A percentile compares a stretch with the other conserved stretches of the same genome.
Conservation (phyloP, 1,139 yeast genomes). For the Nakaseomyces delphensis region DNA sequence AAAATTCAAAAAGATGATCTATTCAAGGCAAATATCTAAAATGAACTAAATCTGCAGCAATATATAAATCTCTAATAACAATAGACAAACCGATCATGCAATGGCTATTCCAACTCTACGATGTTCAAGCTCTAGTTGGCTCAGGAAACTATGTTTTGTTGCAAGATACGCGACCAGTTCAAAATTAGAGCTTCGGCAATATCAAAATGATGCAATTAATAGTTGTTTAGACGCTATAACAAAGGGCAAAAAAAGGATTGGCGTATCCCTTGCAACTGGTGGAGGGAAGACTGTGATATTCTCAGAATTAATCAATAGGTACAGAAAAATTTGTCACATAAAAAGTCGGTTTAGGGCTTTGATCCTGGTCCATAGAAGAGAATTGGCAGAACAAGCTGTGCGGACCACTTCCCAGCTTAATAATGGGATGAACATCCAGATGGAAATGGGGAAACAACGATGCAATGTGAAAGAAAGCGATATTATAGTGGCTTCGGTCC, state of each 20-base stretch:
- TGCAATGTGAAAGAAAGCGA: constrained; percentile 39
- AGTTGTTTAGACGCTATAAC: constrained; percentile 44
- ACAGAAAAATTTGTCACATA: constrained; percentile 30
- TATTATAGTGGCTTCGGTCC: constrained; percentile 72
- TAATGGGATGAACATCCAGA: constrained; percentile 49
- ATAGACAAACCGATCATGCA: no score
- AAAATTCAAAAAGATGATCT: no score
- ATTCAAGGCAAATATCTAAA: no score
- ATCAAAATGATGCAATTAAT: constrained; percentile 65
- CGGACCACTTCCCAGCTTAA: constrained; percentile 39
- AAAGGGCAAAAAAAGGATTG: constrained; percentile 49
- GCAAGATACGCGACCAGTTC: background rate
- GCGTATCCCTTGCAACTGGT: constrained; percentile 87
- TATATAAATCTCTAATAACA: no score
- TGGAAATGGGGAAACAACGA: constrained; percentile 56
- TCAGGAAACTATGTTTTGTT: background rate
- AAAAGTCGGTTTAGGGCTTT: constrained; percentile 39
- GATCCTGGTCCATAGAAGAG: constrained; percentile 75
- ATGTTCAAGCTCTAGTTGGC: background rate
- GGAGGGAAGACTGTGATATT: constrained; percentile 91
- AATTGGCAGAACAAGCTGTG: constrained; percentile 66
- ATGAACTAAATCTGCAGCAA: no score
- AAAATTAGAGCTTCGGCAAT: constrained; percentile 39
- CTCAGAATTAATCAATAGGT: constrained; percentile 48
- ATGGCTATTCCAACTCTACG: background rate